A percentile compares a stretch with the other conserved stretches of the same genome.
Conservation (phyloP, 31 red algal genomes). For the Porphyra umbilicalis region DNA sequence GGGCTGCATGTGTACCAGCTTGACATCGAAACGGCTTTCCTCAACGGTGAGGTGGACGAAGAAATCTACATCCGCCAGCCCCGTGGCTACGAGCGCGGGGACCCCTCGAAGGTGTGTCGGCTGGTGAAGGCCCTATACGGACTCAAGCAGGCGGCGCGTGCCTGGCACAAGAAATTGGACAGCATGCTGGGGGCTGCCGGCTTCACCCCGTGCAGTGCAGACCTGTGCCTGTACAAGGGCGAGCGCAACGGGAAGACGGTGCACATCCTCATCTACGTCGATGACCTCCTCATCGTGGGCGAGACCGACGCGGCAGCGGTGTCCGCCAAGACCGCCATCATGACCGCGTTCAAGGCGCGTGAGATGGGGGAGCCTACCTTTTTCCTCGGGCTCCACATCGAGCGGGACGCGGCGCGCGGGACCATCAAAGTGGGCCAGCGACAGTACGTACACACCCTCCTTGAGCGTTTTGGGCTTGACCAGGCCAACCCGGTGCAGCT, state of each 20-base stretch:
- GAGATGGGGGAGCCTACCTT: constrained; percentile 11
- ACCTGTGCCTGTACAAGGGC: not conserved
- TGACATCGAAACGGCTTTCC: constrained; percentile 27
- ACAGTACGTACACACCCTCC: too few species aligned
- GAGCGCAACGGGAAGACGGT: not conserved
- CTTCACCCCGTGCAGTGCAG: not conserved
- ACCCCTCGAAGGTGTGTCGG: not conserved
- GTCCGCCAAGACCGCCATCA: constrained; percentile 9
- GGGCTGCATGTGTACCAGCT: constrained; percentile 3
- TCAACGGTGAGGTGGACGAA: constrained; percentile 23
- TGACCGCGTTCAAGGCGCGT: constrained; percentile 6
- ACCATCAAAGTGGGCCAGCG: too few species aligned
- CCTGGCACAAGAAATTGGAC: constrained; percentile 6
- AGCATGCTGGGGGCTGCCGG: constrained; percentile 7
- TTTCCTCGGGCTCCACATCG: too few species aligned
- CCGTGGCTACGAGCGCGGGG: too few species aligned
- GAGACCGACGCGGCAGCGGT: not conserved
- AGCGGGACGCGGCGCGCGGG: too few species aligned
- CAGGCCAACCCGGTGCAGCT: too few species aligned
- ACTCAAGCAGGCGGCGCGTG: constrained; percentile 21
- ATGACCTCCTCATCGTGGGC: constrained; percentile 22
- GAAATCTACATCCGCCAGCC: constrained; percentile 50
- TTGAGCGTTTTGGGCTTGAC: too few species aligned
- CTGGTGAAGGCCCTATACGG: constrained; percentile 26
- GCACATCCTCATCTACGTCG: constrained; percentile 12